Conservation (phyloP, 345 rosid genomes). For the Corymbia maculata region DNA sequence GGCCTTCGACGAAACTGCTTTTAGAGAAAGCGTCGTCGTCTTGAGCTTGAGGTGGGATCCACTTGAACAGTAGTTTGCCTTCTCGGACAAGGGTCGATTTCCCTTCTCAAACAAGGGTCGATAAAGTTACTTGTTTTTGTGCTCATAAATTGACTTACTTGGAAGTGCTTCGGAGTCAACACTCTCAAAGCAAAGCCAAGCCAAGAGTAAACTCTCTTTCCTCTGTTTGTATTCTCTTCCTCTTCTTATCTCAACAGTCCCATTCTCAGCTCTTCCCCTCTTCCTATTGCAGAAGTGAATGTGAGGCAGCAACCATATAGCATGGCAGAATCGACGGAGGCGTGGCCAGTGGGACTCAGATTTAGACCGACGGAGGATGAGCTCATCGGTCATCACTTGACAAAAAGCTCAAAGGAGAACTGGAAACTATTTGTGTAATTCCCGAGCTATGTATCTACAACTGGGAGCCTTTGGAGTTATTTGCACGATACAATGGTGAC, state of each 20-base stretch:
- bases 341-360: neutral
- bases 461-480: neutral
- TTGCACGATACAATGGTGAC: neutral
- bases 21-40: rapidly evolving
- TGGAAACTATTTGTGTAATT: neutral
- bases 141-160: neutral
- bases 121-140: neutral
- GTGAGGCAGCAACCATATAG: neutral
- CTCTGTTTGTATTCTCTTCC: neutral
- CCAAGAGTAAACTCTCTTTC: neutral
- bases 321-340: neutral
- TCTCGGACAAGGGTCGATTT: too few relatives aligned
- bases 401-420: neutral
- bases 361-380: neutral
- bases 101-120: neutral
- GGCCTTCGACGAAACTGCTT: neutral
- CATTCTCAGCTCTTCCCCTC: neutral
- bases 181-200: neutral
- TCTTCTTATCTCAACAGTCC: neutral
- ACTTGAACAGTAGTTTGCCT: neutral
- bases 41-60: neutral
- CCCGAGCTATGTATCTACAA: neutral
- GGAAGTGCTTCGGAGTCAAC: neutral
- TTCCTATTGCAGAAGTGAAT: neutral
- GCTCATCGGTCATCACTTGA: neutral